A percentile compares a stretch with the other conserved stretches of the same genome.
phyloP scores from a whole-genome alignment of 2,329 filamentous ascomycete species.

The Daldinia sp. region DNA sequence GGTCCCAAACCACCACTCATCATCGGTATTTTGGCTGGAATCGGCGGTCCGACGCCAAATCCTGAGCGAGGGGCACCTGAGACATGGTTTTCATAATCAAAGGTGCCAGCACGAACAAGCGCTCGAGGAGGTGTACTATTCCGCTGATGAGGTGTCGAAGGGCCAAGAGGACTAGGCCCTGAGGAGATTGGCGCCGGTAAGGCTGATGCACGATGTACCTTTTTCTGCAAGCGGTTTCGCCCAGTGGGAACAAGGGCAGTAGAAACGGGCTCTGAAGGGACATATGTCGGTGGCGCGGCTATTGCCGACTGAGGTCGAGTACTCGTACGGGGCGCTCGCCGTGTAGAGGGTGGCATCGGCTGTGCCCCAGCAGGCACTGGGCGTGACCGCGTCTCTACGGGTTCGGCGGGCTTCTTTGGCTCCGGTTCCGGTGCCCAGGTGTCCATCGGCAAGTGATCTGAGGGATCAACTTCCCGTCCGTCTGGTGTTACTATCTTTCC shows the following conservation, averaged over 20 bases:
- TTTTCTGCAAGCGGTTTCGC: slow-evolving; percentile 75
- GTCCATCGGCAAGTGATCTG: slow-evolving; percentile 81
- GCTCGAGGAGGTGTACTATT: slow-evolving; percentile 61
- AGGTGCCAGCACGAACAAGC: slow-evolving; percentile 62
- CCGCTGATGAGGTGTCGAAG: slow-evolving; percentile 65
- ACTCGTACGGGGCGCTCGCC: slow-evolving; percentile 64
- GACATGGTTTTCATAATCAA: slow-evolving; percentile 67
- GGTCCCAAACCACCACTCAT: slow-evolving; percentile 58
- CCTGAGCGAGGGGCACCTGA: slow-evolving; percentile 50
- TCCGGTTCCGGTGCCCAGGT: slow-evolving; percentile 83
- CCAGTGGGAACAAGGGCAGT: slow-evolving; percentile 56
- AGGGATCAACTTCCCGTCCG: slow-evolving; percentile 82
- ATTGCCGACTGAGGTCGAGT: slow-evolving; percentile 64
- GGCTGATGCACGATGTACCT: slow-evolving; percentile 61
- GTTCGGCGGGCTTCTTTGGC: slow-evolving; percentile 60
- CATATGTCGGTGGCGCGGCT: slow-evolving; percentile 49
- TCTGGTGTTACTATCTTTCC: slow-evolving; percentile 82
- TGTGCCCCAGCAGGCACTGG: slow-evolving; percentile 66
- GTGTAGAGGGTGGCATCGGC: slow-evolving; percentile 62
- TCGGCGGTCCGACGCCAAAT: slow-evolving; percentile 63
- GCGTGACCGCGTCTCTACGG: slow-evolving; percentile 54
- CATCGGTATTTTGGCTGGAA: slow-evolving; percentile 77
- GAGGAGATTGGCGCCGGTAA: slow-evolving; percentile 56
- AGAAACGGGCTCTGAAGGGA: slow-evolving; percentile 48
- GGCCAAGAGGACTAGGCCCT: slow-evolving; percentile 64